Base-by-base conservation (phyloP, 1,284 basidiomycete genomes). In the Trichosporon sp. region DNA sequence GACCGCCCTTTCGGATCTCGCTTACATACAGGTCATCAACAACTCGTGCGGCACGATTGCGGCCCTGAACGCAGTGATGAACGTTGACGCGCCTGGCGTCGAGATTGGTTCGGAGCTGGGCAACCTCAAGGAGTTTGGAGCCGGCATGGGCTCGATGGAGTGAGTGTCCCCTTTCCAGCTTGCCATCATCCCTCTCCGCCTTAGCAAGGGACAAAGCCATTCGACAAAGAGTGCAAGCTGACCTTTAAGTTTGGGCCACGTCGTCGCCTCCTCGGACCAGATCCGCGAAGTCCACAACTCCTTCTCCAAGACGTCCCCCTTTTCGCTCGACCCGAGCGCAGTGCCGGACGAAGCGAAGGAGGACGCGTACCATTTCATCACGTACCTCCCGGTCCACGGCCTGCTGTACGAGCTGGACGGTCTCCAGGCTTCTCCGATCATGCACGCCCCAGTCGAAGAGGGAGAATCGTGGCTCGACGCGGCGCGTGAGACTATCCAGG, bases 1-100 rank as follows among this genome's bases (percentile, higher is more conserved):
- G 16, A 21, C n/a, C 19, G 35, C 43, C 4, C 3, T 5, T 26
- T 14, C 14, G 19, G 12, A 19, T 26, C 4, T 26, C 11, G 8
- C 68, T 48, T 2, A 54, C 32, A 6, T 10, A 32, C 74, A 86
- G 81, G 92, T 93, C 66, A 93, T 96, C 76, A 94, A 95, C 85
- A 97, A 97, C 78, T 92, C 93, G 4, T 96, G 94, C 78, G 94
- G 93, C 12, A 95, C 94, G 12, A 86, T 98, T 59, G 94, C 95
- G 0, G 92, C 97, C 21, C 86, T 97, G 73, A 98, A 98, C 80
- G 93, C 93, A 32, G 83, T 94, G n/a, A 92, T 93, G 78, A 96
- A 96, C 83, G 91, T 96, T 4, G 7, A 32, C 8, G 66, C 56
- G 11, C 69, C 68, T 48, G 46, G 48, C 38, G 67, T 74, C 31